Evolutionary conservation across 192 early-diverging fungal genomes (phyloP).

Genomic region (Paraglomus occultum): DNA sequence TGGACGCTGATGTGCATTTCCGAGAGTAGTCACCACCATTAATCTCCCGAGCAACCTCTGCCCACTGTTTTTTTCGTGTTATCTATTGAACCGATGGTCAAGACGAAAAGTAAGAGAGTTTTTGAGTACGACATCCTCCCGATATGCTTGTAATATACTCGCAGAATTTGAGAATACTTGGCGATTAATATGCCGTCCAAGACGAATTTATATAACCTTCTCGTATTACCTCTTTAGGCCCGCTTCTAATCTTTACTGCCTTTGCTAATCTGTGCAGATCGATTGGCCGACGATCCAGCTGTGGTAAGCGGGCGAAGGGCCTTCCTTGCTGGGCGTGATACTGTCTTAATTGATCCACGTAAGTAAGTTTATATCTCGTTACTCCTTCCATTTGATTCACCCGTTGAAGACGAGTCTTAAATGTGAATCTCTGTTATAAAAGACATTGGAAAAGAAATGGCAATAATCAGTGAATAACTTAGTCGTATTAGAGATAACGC

Average conservation of each 20-base stretch:
- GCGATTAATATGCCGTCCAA: neutral
- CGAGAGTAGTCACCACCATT: slow-evolving; percentile 52
- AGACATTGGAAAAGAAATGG: neutral
- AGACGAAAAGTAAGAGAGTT: slow-evolving; percentile 13
- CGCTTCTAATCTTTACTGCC: slow-evolving; percentile 75
- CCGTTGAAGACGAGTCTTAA: slow-evolving; percentile 85
- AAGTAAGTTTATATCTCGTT: slow-evolving; percentile 83
- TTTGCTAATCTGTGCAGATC: slow-evolving; percentile 82
- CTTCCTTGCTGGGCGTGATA: slow-evolving; percentile 82
- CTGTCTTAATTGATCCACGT: slow-evolving; percentile 85
- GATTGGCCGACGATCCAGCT: slow-evolving; percentile 81
- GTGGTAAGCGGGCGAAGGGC: slow-evolving; percentile 74
- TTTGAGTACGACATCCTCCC: neutral
- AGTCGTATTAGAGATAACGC: neutral
- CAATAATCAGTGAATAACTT: neutral
- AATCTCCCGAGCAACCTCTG: slow-evolving; percentile 68
- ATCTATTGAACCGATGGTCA: slow-evolving; percentile 57
- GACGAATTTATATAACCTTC: neutral
- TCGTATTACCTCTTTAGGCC: slow-evolving; percentile 57
- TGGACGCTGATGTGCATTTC: slow-evolving; percentile 67
- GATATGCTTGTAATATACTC: neutral
- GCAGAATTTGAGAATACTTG: neutral
- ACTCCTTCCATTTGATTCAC: slow-evolving; percentile 91
- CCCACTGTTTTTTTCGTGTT: slow-evolving; percentile 71
- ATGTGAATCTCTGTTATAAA: slow-evolving; percentile 70